Base-by-base conservation (phyloP, 371 early-diverging fungal genomes). In the Syncephalastrum monosporum region DNA sequence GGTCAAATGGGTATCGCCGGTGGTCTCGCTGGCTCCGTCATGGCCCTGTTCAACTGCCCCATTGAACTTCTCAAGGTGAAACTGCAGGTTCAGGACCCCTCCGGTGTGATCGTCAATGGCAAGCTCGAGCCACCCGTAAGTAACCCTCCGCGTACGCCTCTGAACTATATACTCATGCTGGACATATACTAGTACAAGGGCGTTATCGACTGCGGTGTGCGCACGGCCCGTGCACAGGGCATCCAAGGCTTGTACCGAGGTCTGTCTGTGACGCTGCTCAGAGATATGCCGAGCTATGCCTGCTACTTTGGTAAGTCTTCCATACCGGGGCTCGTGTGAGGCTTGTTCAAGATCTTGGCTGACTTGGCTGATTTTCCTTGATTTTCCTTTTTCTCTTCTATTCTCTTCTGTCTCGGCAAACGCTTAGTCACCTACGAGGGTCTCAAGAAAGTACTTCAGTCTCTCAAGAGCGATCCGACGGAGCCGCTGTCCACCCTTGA, bases 61-160 rank as follows among this genome's bases (percentile, higher is more conserved):
- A 86, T 94, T 41, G 94, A 94, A 59, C 68, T 91, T 42, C 67
- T 93, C 47, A 94, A 94, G 67, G 90, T 94, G 63, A 88, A 86
- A 60, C 70, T 94, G 46, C 94, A 94, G 69, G 88, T 90, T 0
- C 92, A 92, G 68, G 74, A 79, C 58, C 59, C 63, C n/a, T 65
- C 75, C 10, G 73, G 79, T 46, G 60, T 68, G 19, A 64, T 71
- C 19, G 61, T 66, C 23, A 52, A 54, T 21, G 73, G 78, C 55
- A 62, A 70, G 45, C 53, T 68, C 5, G 74, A 77, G 51, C 67
- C 78, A 10, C 62, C 81, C 23, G 81, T 84, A 78, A 70, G 80
- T 70, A 27, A 5, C 23, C 21, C 23, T 44, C 25, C 4, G 13
- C 19, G 13, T 23, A 4, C 23, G 6, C 14, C 46, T 43, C 24